Evolutionary conservation across 2,329 filamentous ascomycete genomes (phyloP), one percentile per base, ranked within the genome.

Genomic region (Alternaria arbusti): DNA sequence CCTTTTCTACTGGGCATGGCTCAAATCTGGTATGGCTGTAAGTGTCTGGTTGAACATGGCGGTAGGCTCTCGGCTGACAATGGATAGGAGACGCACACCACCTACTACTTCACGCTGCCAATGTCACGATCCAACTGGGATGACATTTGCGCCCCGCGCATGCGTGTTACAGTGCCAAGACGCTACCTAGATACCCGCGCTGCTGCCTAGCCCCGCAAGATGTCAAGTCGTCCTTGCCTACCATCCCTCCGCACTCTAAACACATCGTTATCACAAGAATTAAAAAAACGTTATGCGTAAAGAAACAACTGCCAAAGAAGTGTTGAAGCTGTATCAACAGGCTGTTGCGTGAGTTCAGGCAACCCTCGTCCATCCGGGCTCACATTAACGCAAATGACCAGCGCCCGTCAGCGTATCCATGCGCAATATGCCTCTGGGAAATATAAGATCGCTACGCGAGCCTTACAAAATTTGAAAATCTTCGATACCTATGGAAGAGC

Each of bases 111-210:
- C 36, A 10, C 36, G n/a, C 15, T 40, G 36, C 36, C 8, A 40
- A 5, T 40, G 36, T 40, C 36, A 40, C 3, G 36, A 40, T 40
- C 36, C 8, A 40, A 40, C 2, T 17, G 36, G 15, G 36, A 40
- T 40, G 36, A 1, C 36, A 40, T 40, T 5, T 40, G 4, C 36
- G n/a, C 36, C 36, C 36, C 36, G 36, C 36, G 36, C 4, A 40
- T 40, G 36, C 36, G 36, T 40, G 36, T 10, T 46, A 15, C 20
- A 46, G 22, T 46, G 44, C 44, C 44, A 46, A 15, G 44, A 46
- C 44, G 12, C 44, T 13, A 46, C 15, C 20, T 23, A 46, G 44
- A 23, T n/a, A 8, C 44, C 20, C 20, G 44, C 44, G 22, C 44
- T 46, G 44, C 44, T 46, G 44, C 44, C 20, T 46, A 46, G 44